Base-by-base conservation (phyloP, 306 rosid genomes). In the Sicyos edulis region DNA sequence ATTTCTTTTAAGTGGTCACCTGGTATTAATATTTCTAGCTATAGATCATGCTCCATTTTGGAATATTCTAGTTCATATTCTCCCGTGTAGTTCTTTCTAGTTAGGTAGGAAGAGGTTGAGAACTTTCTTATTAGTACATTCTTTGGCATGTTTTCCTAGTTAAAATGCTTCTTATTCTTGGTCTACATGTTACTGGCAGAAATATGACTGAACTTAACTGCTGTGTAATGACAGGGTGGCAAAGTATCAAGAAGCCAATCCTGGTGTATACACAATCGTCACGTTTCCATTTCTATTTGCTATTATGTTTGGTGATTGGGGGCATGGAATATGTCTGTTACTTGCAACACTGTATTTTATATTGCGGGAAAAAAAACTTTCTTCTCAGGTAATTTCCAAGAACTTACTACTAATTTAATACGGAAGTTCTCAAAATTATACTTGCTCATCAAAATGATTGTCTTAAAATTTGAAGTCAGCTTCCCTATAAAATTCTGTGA, bases 281-380 rank as follows among this genome's bases (percentile, higher is more conserved):
- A 90, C 98, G 49, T 93, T 93, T 76, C 98, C 98, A 53, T 93
- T 93, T 88, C 98, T 92, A 59, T 93, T 93, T 83, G 98, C 98
- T 32, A 97, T 93, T 54, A 93, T 93, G 98, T 93, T 93, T 85
- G 98, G 98, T 74, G 98, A 93, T 81, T 93, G 98, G 98, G 98
- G 98, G 69, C 98, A 93, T 81, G 98, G 98, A 81, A 81, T 93
- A 83, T 93, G 98, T 82, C 73, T 93, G 82, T 82, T 93, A 51
- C 85, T 93, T 50, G 96, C 80, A 47, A 80, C 98, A 52, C 81
- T 93, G 63, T 93, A 83, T 85, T 73, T 90, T 70, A 68, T 93
- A 77, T 58, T 78, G 78, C 83, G 89, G 82, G 98, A 93, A 87
- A 93, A 66, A 79, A 87, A 86, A 77, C 84, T 86, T 82, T 87